Evolutionary conservation across 2,329 filamentous ascomycete species (phyloP).

Genomic region (Xylaria hypoxylon): DNA sequence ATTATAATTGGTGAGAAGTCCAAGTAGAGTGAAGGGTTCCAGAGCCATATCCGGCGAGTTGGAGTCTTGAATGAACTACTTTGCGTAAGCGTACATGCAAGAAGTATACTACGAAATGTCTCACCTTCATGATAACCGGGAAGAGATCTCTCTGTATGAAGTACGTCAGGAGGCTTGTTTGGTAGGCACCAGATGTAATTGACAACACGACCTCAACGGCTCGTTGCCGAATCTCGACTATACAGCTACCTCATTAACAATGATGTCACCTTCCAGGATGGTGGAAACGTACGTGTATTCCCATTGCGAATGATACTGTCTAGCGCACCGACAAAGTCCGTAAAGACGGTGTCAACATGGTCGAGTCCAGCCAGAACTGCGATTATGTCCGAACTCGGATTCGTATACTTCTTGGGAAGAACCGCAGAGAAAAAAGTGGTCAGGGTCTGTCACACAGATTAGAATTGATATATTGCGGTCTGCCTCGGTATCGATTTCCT

Average conservation of each 20-base stretch:
- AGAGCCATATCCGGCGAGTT: slow-evolving; percentile 72
- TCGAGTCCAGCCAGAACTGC: slow-evolving; percentile 89
- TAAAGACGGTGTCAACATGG: slow-evolving; percentile 86
- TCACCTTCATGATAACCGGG: slow-evolving; percentile 91
- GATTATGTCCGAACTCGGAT: slow-evolving; percentile 95
- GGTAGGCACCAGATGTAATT: slow-evolving; percentile 92
- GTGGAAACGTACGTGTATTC: slow-evolving; percentile 67
- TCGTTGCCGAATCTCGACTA: slow-evolving; percentile 80
- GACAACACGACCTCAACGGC: slow-evolving; percentile 85
- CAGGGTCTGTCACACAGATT: slow-evolving; percentile 76
- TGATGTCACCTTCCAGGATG: neutral
- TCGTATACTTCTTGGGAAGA: slow-evolving; percentile 90
- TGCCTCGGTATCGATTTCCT: slow-evolving; percentile 50
- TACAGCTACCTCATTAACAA: slow-evolving; percentile 20
- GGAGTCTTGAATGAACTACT: slow-evolving; percentile 82
- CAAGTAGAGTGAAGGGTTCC: slow-evolving; percentile 84
- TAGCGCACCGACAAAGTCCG: slow-evolving; percentile 85
- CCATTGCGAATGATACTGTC: slow-evolving; percentile 87
- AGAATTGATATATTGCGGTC: slow-evolving; percentile 35
- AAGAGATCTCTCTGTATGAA: slow-evolving; percentile 96
- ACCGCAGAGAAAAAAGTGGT: slow-evolving; percentile 86
- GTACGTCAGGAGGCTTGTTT: slow-evolving; percentile 93
- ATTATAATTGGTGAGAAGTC: slow-evolving; percentile 95
- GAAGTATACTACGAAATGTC: slow-evolving; percentile 30
- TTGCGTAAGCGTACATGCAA: slow-evolving; percentile 37